phyloP scores from a whole-genome alignment of 805 yeast species.

The Schizosaccharomyces cryophilus region DNA sequence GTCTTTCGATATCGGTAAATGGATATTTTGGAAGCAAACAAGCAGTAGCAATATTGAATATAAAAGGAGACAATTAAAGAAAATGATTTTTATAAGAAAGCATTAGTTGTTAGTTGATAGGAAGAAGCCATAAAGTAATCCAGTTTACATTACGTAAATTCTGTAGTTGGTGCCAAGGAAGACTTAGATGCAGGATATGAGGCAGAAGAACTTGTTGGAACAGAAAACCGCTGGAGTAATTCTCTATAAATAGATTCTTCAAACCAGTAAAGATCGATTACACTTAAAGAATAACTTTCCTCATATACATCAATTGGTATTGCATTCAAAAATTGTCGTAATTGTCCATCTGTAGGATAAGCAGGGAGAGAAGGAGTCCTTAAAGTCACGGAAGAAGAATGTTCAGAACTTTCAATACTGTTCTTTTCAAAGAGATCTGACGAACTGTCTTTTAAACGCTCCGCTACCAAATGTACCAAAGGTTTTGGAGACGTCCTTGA shows the following conservation, averaged over 20 bases:
- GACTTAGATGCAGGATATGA: background rate
- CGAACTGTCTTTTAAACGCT: background rate
- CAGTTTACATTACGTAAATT: too few species aligned
- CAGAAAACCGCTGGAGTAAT: slow-evolving; percentile 14
- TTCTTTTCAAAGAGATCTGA: background rate
- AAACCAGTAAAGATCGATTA: slow-evolving; percentile 23
- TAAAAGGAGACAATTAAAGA: too few species aligned
- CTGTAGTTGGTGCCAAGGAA: background rate
- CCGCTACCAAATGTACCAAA: background rate
- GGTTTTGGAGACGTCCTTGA: background rate
- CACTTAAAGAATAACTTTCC: slow-evolving; percentile 29
- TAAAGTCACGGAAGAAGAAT: background rate
- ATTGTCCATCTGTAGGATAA: background rate
- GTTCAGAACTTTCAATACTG: background rate
- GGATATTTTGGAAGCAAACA: too few species aligned
- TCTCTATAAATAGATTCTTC: slow-evolving; percentile 35
- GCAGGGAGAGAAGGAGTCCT: background rate
- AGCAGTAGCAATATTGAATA: too few species aligned
- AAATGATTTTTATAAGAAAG: too few species aligned
- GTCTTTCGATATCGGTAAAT: too few species aligned
- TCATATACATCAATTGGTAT: slow-evolving; percentile 26
- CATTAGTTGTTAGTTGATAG: too few species aligned
- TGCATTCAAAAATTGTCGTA: background rate
- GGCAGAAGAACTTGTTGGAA: background rate
- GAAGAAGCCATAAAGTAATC: too few species aligned